Evolutionary conservation across 2,329 filamentous ascomycete genomes (phyloP).

Genomic region (Stemphylium vesicarium): DNA sequence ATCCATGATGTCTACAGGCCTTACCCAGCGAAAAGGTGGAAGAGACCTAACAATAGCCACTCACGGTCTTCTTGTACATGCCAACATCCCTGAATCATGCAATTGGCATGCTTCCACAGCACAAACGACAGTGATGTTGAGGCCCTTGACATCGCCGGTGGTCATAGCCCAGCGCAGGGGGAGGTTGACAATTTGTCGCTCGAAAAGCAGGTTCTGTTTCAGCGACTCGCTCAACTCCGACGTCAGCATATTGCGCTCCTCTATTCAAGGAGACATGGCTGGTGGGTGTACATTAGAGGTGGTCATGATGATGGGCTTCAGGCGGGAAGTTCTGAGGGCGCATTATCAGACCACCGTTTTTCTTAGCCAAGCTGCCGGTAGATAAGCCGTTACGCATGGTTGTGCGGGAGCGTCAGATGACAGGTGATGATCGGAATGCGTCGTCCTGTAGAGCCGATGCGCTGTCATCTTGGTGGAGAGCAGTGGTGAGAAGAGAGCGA

Average conservation of each 20-base stretch:
- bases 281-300: conserved; percentile 72
- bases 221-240: conserved; percentile 87
- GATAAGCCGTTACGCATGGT: conserved; percentile 73
- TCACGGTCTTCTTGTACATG: too few species aligned
- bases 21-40: too few species aligned
- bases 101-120: too few species aligned
- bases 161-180: conserved; percentile 45
- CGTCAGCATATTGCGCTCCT: conserved; percentile 87
- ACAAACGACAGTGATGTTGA: too few species aligned
- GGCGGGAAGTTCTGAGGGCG: conserved; percentile 65
- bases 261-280: conserved; percentile 85
- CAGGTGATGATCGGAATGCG: conserved; percentile 62
- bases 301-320: conserved; percentile 81
- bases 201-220: conserved; percentile 89
- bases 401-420: conserved; percentile 65
- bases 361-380: conserved; percentile 63
- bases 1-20: too few species aligned
- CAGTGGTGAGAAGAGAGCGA: conserved; percentile 85
- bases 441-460: conserved; percentile 71
- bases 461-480: conserved; percentile 82
- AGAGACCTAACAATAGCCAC: too few species aligned
- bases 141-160: conserved; percentile 86
- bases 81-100: too few species aligned
- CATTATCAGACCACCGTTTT: conserved; percentile 64
- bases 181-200: conserved; percentile 67